A percentile compares a stretch with the other conserved stretches of the same genome.
Conservation (phyloP, 768 basidiomycete genomes). For the Stropharia rugosoannulata region DNA sequence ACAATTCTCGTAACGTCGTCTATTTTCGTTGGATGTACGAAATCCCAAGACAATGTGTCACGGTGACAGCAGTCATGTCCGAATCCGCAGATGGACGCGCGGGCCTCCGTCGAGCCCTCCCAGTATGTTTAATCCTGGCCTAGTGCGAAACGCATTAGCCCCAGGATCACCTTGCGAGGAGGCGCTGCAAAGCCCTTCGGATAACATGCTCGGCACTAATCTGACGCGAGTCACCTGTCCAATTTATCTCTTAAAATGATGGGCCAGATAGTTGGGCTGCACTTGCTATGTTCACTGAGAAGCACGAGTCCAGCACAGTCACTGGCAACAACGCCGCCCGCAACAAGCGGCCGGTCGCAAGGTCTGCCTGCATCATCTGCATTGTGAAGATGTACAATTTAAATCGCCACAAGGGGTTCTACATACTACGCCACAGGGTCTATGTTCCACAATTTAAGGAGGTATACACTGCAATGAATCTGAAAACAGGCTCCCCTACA, state of each 20-base stretch:
- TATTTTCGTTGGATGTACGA: conserved; percentile 1
- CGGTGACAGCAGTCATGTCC: too few relatives aligned
- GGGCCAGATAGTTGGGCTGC: not conserved
- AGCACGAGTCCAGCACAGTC: not conserved
- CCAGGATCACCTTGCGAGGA: too few relatives aligned
- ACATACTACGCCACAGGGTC: conserved; percentile 5
- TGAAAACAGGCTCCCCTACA: too few relatives aligned
- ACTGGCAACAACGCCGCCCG: not conserved
- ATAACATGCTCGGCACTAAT: too few relatives aligned
- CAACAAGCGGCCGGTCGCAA: not conserved
- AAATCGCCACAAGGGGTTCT: not conserved
- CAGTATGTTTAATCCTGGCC: too few relatives aligned
- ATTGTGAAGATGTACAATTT: not conserved
- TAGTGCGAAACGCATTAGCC: too few relatives aligned
- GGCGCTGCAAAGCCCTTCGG: too few relatives aligned
- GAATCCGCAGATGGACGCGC: too few relatives aligned
- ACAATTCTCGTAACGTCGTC: conserved; percentile 5
- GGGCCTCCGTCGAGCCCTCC: too few relatives aligned
- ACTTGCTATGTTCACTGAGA: not conserved
- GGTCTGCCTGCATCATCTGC: not conserved
- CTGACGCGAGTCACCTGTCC: not conserved
- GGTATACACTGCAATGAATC: too few relatives aligned
- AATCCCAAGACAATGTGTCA: not conserved
- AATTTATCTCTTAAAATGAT: not conserved
- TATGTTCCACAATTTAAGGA: not conserved